Conservation (phyloP, 1,284 basidiomycete species). For the Sporisorium scitamineum region DNA sequence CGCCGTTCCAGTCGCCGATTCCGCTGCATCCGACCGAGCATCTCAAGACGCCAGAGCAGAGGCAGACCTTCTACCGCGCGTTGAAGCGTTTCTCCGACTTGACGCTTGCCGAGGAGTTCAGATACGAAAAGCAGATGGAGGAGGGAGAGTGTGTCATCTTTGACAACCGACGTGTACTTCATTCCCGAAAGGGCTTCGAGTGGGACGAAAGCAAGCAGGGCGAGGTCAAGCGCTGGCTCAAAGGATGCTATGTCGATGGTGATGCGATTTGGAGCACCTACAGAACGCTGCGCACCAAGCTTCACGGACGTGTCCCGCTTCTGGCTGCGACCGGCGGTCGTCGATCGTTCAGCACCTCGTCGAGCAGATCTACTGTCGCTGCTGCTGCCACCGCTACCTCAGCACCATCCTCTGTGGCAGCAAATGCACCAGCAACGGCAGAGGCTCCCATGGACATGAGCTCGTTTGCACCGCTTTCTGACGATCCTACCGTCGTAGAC, state of each 20-base stretch:
- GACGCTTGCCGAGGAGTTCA: conserved; percentile 75
- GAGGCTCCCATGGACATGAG: conserved; percentile 14
- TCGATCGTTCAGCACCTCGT: conserved; percentile 24
- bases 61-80: conserved; percentile 71
- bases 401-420: neutral
- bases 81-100: conserved; percentile 76
- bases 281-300: conserved; percentile 47
- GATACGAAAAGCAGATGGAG: conserved; percentile 78
- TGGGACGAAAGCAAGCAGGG: conserved; percentile 70
- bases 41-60: conserved; percentile 21
- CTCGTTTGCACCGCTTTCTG: conserved; percentile 48
- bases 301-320: conserved; percentile 30
- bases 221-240: conserved; percentile 74
- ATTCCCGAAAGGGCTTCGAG: conserved; percentile 84
- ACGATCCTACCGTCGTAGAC: conserved; percentile 53
- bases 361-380: neutral
- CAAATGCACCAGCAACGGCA: neutral
- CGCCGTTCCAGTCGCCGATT: conserved; percentile 89
- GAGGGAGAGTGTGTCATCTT: conserved; percentile 92
- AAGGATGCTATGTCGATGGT: conserved; percentile 82
- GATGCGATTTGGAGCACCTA: conserved; percentile 77
- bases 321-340: conserved; percentile 3
- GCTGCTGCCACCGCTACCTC: neutral
- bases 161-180: conserved; percentile 91
- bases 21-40: conserved; percentile 58